A percentile compares a stretch with the other conserved stretches of the same genome.
Evolutionary conservation across 352 stramenopile species (phyloP).

Genomic region (Pythium rishiriense): DNA sequence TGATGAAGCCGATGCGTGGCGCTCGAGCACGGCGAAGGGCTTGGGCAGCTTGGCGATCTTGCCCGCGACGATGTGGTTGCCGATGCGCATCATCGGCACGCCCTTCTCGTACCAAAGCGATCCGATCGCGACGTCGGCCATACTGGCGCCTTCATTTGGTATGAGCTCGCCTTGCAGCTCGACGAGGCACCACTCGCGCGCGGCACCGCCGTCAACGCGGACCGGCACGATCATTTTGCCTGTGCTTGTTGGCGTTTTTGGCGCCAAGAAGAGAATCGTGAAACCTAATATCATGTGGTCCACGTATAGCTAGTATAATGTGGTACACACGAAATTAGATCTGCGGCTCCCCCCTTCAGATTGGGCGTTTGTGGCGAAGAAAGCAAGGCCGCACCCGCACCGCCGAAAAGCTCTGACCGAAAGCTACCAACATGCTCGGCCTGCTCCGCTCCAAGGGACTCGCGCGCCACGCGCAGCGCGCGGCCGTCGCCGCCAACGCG

Average conservation of each 20-base stretch:
- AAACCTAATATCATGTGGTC: slow-evolving; percentile 15
- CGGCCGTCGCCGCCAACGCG: slow-evolving; percentile 32
- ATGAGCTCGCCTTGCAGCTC: slow-evolving; percentile 84
- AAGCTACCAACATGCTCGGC: slow-evolving; percentile 49
- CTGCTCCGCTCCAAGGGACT: slow-evolving; percentile 65
- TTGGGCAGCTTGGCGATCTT: slow-evolving; percentile 72
- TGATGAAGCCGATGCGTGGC: slow-evolving; percentile 22
- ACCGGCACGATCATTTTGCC: slow-evolving; percentile 66
- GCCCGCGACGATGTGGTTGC: slow-evolving; percentile 78
- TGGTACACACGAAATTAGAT: slow-evolving; percentile 14
- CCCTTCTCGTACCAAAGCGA: slow-evolving; percentile 64
- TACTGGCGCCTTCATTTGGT: slow-evolving; percentile 33
- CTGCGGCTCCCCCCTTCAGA: slow-evolving; percentile 11
- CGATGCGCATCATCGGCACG: slow-evolving; percentile 77
- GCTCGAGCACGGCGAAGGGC: slow-evolving; percentile 76
- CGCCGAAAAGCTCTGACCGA: slow-evolving; percentile 24
- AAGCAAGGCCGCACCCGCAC: slow-evolving; percentile 24
- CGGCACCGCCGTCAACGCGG: slow-evolving; percentile 48
- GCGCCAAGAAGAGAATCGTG: slow-evolving; percentile 13
- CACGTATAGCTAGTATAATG: slow-evolving; percentile 19
- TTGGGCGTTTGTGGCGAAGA: slow-evolving; percentile 46
- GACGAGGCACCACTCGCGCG: slow-evolving; percentile 79
- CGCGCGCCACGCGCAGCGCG: slow-evolving; percentile 33
- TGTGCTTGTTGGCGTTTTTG: slow-evolving; percentile 12
- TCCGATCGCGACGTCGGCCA: slow-evolving; percentile 57